Evolutionary conservation across 257 asterid species (phyloP).

Genomic region (Rhazya stricta): DNA sequence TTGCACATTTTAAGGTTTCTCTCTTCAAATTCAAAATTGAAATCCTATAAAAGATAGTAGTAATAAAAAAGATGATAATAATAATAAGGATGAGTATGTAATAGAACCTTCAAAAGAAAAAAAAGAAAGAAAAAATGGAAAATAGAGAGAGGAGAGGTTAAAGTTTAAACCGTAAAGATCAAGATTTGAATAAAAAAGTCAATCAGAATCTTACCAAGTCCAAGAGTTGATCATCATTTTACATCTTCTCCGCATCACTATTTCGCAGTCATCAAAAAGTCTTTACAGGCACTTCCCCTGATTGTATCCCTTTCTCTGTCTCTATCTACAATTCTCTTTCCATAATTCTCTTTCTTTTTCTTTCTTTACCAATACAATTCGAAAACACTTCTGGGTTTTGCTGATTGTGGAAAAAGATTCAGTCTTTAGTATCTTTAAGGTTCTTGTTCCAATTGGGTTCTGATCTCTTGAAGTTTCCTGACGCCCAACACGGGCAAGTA

Average conservation of each 20-base stretch:
- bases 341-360: not conserved
- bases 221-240: slow-evolving; percentile 4
- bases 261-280: not conserved
- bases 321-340: not conserved
- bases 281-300: not conserved
- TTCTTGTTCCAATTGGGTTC: not conserved
- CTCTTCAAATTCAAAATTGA: no score
- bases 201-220: not conserved
- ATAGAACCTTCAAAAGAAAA: no score
- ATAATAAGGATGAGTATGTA: no score
- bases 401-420: slow-evolving; percentile 4
- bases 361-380: not conserved
- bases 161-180: no score
- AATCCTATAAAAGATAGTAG: no score
- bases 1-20: no score
- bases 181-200: not conserved
- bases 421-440: not conserved
- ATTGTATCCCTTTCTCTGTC: not conserved
- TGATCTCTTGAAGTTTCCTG: not conserved
- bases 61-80: no score
- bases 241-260: not conserved
- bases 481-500: not conserved
- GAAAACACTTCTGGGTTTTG: not conserved
- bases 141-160: no score
- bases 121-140: no score